These are phyloP conservation scores for Starmerella cellae DNA, from an alignment of 805 yeast species.

Conservation along the genomic window DNA sequence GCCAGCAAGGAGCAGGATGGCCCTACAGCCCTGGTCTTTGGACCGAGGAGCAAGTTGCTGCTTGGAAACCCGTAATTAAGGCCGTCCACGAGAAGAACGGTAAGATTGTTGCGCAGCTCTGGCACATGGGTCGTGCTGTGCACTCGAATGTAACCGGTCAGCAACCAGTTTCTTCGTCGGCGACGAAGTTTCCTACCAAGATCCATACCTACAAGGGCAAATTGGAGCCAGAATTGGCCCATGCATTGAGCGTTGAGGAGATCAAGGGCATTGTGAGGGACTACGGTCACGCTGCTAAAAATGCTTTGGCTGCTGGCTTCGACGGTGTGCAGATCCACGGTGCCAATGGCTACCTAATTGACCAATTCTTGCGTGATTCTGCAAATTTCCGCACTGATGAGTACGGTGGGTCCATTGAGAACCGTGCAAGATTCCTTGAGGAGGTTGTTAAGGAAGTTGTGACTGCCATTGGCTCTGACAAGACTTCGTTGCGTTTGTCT, in stretches of 20 bases:
- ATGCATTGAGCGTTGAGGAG: constrained; percentile 34
- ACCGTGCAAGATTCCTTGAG: constrained; percentile 38
- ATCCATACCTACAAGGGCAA: constrained; percentile 12
- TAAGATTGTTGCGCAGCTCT: constrained; percentile 16
- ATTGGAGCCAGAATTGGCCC: constrained; percentile 19
- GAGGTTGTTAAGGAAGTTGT: constrained; percentile 41
- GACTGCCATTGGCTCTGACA: constrained; percentile 41
- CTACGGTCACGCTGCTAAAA: constrained; percentile 40
- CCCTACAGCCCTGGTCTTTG: constrained; percentile 23
- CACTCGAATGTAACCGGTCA: constrained; percentile 10
- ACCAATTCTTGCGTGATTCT: constrained; percentile 35
- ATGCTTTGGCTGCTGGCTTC: constrained; percentile 40
- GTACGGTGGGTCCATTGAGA: constrained; percentile 43
- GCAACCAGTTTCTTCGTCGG: constrained; percentile 8
- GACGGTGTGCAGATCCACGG: constrained; percentile 57
- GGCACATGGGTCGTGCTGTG: constrained; percentile 19
- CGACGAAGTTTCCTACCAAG: constrained; percentile 1
- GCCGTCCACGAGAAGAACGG: constrained; percentile 22
- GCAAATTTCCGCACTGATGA: constrained; percentile 44
- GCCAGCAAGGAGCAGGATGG: constrained; percentile 34
- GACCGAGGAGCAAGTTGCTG: constrained; percentile 23
- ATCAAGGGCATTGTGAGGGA: constrained; percentile 34
- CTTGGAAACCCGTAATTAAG: constrained; percentile 28
- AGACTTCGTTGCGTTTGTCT: constrained; percentile 34
- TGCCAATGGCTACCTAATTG: constrained; percentile 48